phyloP scores from a whole-genome alignment of 306 rosid species.

The Corylus avellana region DNA sequence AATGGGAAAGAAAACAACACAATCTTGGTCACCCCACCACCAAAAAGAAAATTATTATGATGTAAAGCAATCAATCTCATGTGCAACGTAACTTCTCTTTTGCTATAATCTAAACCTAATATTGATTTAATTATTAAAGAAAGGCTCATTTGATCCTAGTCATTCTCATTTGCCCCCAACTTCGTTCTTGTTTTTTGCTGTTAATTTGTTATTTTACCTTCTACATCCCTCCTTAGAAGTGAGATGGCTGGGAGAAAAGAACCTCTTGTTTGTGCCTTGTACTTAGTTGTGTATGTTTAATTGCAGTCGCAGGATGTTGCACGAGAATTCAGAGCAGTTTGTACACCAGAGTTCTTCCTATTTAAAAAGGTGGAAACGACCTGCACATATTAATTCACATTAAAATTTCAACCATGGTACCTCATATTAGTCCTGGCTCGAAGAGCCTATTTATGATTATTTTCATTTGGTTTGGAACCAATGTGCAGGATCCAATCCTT shows the following conservation, averaged over 20 bases:
- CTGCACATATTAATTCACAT: background rate
- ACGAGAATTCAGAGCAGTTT: conserved; percentile 81
- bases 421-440: conserved; percentile 6
- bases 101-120: background rate
- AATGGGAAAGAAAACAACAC: background rate
- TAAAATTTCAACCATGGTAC: background rate
- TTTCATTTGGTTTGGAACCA: background rate
- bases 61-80: background rate
- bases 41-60: background rate
- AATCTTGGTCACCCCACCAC: background rate
- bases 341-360: conserved; percentile 87
- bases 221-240: background rate
- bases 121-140: background rate
- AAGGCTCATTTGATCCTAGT: background rate
- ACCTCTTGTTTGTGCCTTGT: background rate
- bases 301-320: conserved; percentile 87
- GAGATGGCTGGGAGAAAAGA: background rate
- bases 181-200: background rate
- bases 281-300: conserved; percentile 20
- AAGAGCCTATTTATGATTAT: background rate
- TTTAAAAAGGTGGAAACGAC: conserved; percentile 69
- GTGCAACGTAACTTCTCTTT: background rate
- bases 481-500: background rate
- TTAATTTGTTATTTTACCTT: background rate
- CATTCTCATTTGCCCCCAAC: background rate